These are phyloP conservation scores for Triglochin maritima DNA, from an alignment of 106 monocot genomes.

Conservation along the genomic window DNA sequence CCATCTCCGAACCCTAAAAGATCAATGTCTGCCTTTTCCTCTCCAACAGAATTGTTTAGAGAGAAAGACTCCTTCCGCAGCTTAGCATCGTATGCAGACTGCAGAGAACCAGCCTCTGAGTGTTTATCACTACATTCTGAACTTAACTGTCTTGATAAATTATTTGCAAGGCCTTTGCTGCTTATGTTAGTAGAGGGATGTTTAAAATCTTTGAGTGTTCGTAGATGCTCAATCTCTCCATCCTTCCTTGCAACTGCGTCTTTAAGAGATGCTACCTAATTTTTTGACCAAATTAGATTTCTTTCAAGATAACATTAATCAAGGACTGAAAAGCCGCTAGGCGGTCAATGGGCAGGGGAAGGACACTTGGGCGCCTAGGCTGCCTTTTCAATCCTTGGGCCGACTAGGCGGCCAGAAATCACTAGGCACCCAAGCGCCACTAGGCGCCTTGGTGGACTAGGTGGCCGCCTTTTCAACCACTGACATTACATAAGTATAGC, in stretches of 20 bases:
- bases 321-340: too few species aligned
- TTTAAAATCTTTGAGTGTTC: conserved; percentile 42
- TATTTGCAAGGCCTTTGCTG: conserved; percentile 11
- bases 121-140: conserved; percentile 42
- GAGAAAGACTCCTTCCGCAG: conserved; percentile 7
- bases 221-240: conserved; percentile 73
- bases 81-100: conserved; percentile 21
- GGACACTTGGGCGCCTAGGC: too few species aligned
- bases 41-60: conserved; percentile 4
- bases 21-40: conserved; percentile 26
- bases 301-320: not conserved
- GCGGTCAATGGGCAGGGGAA: too few species aligned
- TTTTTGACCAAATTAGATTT: not conserved
- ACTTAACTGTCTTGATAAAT: conserved; percentile 35
- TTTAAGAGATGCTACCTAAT: conserved; percentile 74
- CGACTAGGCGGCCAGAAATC: too few species aligned
- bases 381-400: too few species aligned
- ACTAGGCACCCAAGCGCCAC: too few species aligned
- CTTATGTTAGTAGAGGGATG: conserved; percentile 15
- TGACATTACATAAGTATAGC: too few species aligned
- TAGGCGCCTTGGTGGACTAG: too few species aligned
- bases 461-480: too few species aligned
- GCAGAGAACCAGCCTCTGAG: conserved; percentile 38
- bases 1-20: conserved; percentile 35
- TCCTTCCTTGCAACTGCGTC: conserved; percentile 70